These are phyloP conservation scores for Piper betle DNA, from an alignment of 164 flowering plant species.

Conservation along the genomic window DNA sequence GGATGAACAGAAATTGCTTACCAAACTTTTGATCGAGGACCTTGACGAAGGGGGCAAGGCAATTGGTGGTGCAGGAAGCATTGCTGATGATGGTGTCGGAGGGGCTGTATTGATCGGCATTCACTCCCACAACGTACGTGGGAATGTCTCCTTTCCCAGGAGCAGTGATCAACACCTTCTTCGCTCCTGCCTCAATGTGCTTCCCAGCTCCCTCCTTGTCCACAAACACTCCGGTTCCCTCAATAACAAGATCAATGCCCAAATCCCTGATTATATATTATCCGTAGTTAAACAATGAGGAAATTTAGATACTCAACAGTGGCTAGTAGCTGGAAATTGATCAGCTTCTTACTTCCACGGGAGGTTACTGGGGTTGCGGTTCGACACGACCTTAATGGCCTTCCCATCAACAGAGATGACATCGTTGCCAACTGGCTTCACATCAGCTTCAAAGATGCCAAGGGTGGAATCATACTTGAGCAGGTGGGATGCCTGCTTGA, in stretches of 20 bases:
- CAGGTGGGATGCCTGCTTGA: constrained; percentile 97
- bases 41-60: constrained; percentile 97
- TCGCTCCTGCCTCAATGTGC: constrained; percentile 92
- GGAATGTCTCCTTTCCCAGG: constrained; percentile 97
- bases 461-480: constrained; percentile 98
- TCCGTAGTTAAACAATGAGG: no score
- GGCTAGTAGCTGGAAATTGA: not conserved
- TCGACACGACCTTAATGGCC: constrained; percentile 70
- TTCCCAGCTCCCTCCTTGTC: constrained; percentile 96
- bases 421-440: constrained; percentile 55
- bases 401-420: constrained; percentile 92
- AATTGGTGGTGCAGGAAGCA: constrained; percentile 93
- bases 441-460: constrained; percentile 92
- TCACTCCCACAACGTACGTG: constrained; percentile 95
- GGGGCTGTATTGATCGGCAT: constrained; percentile 54
- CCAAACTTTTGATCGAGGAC: constrained; percentile 91
- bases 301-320: no score
- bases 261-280: constrained; percentile 36
- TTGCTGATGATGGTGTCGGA: constrained; percentile 80
- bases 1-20: not conserved
- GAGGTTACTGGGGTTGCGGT: constrained; percentile 73
- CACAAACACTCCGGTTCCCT: constrained; percentile 97
- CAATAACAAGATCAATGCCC: constrained; percentile 81
- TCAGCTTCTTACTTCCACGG: constrained; percentile 69
- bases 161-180: constrained; percentile 82